These are phyloP conservation scores for Aspergillus brasiliensis DNA, from an alignment of 2,329 filamentous ascomycete species.

Conservation along the genomic window DNA sequence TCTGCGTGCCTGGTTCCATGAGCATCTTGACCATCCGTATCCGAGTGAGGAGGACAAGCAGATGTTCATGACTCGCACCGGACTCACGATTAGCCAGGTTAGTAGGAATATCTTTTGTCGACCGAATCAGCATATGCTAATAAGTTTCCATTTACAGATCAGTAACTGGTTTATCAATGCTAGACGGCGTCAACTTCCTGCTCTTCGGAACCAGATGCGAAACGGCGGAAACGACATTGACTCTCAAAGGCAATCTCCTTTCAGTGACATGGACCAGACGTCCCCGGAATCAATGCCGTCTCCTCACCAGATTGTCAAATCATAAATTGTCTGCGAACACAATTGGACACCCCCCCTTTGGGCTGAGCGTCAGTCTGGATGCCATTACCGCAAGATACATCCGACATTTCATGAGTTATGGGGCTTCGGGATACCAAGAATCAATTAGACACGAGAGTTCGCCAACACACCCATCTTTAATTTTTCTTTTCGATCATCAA, in stretches of 20 bases:
- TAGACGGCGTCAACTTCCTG: constrained; percentile 50
- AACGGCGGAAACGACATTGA: constrained; percentile 34
- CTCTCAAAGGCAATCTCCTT: constrained; percentile 36
- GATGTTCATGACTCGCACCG: constrained; percentile 73
- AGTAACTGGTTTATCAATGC: constrained; percentile 59
- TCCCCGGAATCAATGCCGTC: constrained; percentile 31
- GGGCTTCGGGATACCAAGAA: constrained; percentile 7
- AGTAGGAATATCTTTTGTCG: constrained; percentile 15
- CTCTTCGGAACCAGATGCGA: constrained; percentile 48
- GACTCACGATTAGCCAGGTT: constrained; percentile 71
- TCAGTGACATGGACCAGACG: constrained; percentile 37
- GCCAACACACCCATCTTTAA: constrained; percentile 12
- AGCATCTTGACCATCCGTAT: constrained; percentile 79
- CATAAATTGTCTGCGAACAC: not conserved
- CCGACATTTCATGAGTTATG: constrained; percentile 19
- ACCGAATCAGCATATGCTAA: not conserved
- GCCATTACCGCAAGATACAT: constrained; percentile 13
- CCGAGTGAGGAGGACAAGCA: constrained; percentile 88
- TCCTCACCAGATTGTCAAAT: constrained; percentile 24
- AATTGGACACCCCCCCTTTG: not conserved
- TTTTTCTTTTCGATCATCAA: constrained; percentile 15
- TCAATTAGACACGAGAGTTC: constrained; percentile 17
- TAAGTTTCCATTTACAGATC: constrained; percentile 38
- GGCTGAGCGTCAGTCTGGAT: not conserved
- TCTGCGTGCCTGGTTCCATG: constrained; percentile 75